Evolutionary conservation across 768 basidiomycete genomes (phyloP), one percentile per base, ranked within the genome.

Genomic region (Mycena metata): DNA sequence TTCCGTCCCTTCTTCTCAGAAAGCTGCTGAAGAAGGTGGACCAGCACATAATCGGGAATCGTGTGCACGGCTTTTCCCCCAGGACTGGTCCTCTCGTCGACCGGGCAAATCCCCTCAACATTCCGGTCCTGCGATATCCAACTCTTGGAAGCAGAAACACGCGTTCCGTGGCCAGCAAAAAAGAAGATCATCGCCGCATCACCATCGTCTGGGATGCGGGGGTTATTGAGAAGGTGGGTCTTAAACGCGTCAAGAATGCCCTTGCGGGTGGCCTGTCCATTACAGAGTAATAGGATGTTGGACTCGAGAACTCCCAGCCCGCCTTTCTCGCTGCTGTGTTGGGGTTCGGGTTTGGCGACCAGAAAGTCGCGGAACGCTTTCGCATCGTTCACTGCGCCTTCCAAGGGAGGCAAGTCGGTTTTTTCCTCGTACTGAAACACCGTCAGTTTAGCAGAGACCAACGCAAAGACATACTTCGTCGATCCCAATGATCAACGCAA

Each of bases 401-500:
- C 13, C 17, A 57, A 36, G 55, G 55, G 19, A 41, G 55, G 23
- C 41, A 57, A 36, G 39, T 43, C 13, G 41, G n/a, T n/a, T 57
- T 30, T 57, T 16, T 57, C 19, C 55, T 57, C 21, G 55, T 57
- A 57, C 55, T 57, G 41, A 26, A 57, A 35, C 33, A 54, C 33
- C 19, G 19, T 54, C 55, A 43, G 55, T 21, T 57, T n/a, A 57
- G 55, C n/a, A 21, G 6, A 24, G 43, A 57, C 23, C 41, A n/a
- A 43, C 13, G 51, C 19, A 35, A 36, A 36, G 30, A 36, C 23
- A 24, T 41, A 43, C 55, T n/a, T 57, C 21, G 33, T 57, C 33
- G 39, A 57, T 57, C 23, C 55, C 55, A 36, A 57, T 57, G 3
- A 57, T 57, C n/a, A 57, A 24, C 39, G 55, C 55, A 57, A 57